A percentile compares a stretch with the other conserved stretches of the same genome.
phyloP scores from a whole-genome alignment of 257 asterid genomes.

The Capsicum rhomboideum region DNA sequence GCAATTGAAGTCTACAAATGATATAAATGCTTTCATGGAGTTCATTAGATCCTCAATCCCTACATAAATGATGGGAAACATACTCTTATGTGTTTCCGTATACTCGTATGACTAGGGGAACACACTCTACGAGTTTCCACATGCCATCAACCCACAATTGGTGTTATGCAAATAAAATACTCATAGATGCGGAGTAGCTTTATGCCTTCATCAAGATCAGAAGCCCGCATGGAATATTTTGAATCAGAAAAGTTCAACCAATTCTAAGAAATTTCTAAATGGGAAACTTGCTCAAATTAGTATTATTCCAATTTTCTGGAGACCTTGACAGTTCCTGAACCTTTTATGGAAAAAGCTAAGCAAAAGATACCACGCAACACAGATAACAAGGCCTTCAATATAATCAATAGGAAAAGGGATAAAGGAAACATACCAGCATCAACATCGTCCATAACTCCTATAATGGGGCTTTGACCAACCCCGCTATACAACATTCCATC shows the following conservation, averaged over 20 bases:
- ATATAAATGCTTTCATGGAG: background rate
- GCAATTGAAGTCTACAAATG: background rate
- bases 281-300: background rate
- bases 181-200: background rate
- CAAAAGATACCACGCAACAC: background rate
- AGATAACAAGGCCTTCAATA: background rate
- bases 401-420: background rate
- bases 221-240: background rate
- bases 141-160: background rate
- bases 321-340: background rate
- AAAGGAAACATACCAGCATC: slow-evolving; percentile 60
- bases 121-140: background rate
- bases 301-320: background rate
- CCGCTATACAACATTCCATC: slow-evolving; percentile 65
- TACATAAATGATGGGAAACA: background rate
- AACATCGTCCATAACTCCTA: slow-evolving; percentile 47
- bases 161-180: background rate
- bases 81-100: background rate
- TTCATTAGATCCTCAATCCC: background rate
- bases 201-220: background rate
- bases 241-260: background rate
- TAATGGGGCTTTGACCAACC: slow-evolving; percentile 51
- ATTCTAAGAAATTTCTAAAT: background rate
- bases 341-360: background rate
- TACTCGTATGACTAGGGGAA: background rate